Evolutionary conservation across 1,284 basidiomycete species (phyloP).

Genomic region (Sanghuangporus weigelae): DNA sequence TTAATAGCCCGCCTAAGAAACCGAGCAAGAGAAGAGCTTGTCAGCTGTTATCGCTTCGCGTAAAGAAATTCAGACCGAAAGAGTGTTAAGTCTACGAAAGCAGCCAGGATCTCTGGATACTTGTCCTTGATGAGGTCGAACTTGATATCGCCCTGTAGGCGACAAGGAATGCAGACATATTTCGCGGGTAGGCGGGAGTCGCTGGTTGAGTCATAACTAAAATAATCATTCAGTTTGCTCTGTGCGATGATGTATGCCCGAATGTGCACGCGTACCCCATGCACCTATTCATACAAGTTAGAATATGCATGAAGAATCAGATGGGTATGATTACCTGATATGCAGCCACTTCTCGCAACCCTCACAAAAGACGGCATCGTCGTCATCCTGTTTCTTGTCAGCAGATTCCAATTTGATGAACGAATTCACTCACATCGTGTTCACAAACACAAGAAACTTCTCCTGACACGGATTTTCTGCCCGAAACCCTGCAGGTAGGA

Average conservation of each 20-base stretch:
- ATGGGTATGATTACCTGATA: constrained; percentile 44
- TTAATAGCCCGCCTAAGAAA: constrained; percentile 65
- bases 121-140: constrained; percentile 64
- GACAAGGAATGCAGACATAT: constrained; percentile 69
- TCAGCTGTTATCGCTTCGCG: not conserved
- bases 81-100: constrained; percentile 60
- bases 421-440: constrained; percentile 38
- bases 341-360: constrained; percentile 71
- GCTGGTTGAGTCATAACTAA: constrained; percentile 54
- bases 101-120: constrained; percentile 53
- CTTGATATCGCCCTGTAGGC: constrained; percentile 53
- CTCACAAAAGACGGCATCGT: constrained; percentile 55
- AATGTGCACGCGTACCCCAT: constrained; percentile 50
- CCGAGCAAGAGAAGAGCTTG: constrained; percentile 1
- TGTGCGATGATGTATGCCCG: not conserved
- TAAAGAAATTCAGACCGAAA: constrained; percentile 49
- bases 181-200: constrained; percentile 51
- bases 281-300: constrained; percentile 47
- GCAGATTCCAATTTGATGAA: not conserved
- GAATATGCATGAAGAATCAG: constrained; percentile 20
- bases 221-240: not conserved
- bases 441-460: constrained; percentile 54
- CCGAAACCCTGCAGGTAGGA: not conserved
- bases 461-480: constrained; percentile 12
- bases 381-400: constrained; percentile 38